These are phyloP conservation scores for Amanita inopinata DNA, from an alignment of 768 basidiomycete species.

Conservation along the genomic window DNA sequence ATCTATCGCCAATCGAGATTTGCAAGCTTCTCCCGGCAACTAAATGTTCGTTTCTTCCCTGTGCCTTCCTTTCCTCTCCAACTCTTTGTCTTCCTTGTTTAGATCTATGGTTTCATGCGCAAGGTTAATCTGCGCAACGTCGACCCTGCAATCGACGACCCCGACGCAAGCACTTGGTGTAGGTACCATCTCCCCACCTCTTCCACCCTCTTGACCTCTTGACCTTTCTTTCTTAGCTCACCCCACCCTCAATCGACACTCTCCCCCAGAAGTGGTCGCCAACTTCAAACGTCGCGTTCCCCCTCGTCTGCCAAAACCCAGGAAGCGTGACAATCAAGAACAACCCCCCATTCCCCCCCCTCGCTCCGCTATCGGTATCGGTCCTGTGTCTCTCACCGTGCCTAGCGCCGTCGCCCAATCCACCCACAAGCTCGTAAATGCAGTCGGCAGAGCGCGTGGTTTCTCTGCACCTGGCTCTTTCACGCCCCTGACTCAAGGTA, in stretches of 20 bases:
- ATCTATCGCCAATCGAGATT: slow-evolving; percentile 96
- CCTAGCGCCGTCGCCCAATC: slow-evolving; percentile 38
- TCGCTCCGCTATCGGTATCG: slow-evolving; percentile 66
- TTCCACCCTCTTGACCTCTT: slow-evolving; percentile 1
- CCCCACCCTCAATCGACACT: slow-evolving; percentile 84
- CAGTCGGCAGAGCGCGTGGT: slow-evolving; percentile 58
- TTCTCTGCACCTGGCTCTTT: slow-evolving; percentile 81
- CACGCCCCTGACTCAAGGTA: slow-evolving; percentile 55
- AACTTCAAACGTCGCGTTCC: slow-evolving; percentile 95
- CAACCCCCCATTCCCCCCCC: slow-evolving; percentile 65
- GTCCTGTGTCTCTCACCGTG: slow-evolving; percentile 54
- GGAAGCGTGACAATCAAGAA: slow-evolving; percentile 70
- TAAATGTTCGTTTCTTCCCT: slow-evolving; percentile 62
- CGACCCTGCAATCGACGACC: slow-evolving; percentile 91
- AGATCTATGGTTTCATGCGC: slow-evolving; percentile 99
- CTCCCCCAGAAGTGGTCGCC: slow-evolving; percentile 81
- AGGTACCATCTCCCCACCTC: slow-evolving; percentile 24
- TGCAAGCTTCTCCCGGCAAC: slow-evolving; percentile 94
- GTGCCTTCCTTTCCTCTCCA: slow-evolving; percentile 20
- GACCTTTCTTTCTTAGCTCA: slow-evolving; percentile 46
- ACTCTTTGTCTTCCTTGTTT: slow-evolving; percentile 15
- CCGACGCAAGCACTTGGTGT: slow-evolving; percentile 97
- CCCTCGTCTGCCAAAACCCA: slow-evolving; percentile 80
- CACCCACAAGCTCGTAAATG: slow-evolving; percentile 26
- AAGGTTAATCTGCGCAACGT: slow-evolving; percentile 94